Conservation (phyloP, 1,284 basidiomycete species). For the Fomitopsis schrenkii region DNA sequence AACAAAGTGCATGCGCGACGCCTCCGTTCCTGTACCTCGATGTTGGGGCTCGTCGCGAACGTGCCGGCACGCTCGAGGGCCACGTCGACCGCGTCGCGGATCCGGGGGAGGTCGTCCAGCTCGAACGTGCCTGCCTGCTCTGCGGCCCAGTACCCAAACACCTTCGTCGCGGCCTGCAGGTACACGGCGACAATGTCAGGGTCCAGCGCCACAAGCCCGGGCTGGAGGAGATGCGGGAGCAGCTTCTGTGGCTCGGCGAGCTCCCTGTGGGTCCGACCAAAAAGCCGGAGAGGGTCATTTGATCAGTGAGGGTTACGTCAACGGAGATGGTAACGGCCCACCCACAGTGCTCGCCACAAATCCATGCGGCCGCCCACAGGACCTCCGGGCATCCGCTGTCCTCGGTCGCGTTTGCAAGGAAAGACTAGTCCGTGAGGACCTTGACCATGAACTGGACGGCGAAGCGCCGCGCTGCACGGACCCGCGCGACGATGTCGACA, state of each 20-base stretch:
- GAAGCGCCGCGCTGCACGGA: constrained; percentile 71
- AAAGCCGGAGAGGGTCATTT: too few relatives aligned
- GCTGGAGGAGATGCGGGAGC: constrained; percentile 64
- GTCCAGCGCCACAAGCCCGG: constrained; percentile 47
- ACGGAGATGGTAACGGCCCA: constrained; percentile 31
- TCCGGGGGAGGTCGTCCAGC: constrained; percentile 57
- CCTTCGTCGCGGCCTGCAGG: constrained; percentile 81
- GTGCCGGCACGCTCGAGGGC: constrained; percentile 53
- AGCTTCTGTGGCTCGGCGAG: constrained; percentile 68
- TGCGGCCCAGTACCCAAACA: constrained; percentile 84
- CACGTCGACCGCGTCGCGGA: constrained; percentile 58
- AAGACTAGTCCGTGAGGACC: constrained; percentile 72
- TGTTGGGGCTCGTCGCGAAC: constrained; percentile 58
- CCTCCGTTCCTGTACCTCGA: constrained; percentile 91
- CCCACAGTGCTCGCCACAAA: constrained; percentile 92
- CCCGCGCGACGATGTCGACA: constrained; percentile 84
- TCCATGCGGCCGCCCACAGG: constrained; percentile 91
- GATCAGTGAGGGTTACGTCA: not conserved
- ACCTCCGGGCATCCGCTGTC: constrained; percentile 75
- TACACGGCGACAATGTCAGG: constrained; percentile 70
- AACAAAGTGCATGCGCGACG: constrained; percentile 23
- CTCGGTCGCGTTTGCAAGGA: constrained; percentile 58
- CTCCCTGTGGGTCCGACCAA: constrained; percentile 41
- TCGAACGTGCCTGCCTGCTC: constrained; percentile 76
- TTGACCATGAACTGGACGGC: constrained; percentile 81